Conservation (phyloP, 139 green algal species). For the Chlorella sp. region DNA sequence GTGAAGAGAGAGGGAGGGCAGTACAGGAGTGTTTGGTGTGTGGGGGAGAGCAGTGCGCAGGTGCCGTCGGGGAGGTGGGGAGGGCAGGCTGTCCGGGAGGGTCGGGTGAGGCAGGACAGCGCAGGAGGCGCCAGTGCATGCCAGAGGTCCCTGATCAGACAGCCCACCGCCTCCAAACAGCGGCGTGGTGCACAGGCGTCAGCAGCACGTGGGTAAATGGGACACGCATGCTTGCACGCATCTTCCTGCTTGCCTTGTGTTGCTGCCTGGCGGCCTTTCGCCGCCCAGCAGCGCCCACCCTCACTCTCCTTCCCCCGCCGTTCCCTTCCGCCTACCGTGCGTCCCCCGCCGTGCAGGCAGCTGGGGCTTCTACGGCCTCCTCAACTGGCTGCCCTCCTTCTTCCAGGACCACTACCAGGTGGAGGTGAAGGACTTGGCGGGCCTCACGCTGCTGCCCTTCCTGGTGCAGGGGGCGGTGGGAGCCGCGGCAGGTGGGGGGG, state of each 20-base stretch:
- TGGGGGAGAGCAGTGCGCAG: too few species aligned
- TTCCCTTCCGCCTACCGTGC: background rate
- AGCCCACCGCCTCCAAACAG: too few species aligned
- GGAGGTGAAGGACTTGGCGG: conserved; percentile 63
- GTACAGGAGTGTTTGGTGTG: background rate
- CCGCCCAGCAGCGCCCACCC: background rate
- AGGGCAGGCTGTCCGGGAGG: too few species aligned
- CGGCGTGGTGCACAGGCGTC: too few species aligned
- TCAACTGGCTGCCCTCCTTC: conserved; percentile 89
- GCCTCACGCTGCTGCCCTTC: conserved; percentile 83
- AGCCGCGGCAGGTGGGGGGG: conserved; percentile 35
- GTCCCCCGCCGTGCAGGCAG: conserved; percentile 8
- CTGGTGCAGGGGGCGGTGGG: conserved; percentile 67
- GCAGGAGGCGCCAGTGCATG: too few species aligned
- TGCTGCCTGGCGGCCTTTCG: too few species aligned
- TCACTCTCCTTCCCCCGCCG: background rate
- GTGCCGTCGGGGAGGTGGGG: too few species aligned
- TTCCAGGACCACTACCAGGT: conserved; percentile 75
- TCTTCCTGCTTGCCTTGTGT: too few species aligned
- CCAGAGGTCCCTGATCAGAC: too few species aligned
- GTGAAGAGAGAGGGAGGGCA: background rate
- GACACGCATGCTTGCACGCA: too few species aligned
- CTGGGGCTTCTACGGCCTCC: conserved; percentile 79
- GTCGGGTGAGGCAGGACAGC: too few species aligned
- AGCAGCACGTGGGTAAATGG: too few species aligned